Conservation (phyloP, 2,329 filamentous ascomycete genomes). For the Sarocladium kiliense region DNA sequence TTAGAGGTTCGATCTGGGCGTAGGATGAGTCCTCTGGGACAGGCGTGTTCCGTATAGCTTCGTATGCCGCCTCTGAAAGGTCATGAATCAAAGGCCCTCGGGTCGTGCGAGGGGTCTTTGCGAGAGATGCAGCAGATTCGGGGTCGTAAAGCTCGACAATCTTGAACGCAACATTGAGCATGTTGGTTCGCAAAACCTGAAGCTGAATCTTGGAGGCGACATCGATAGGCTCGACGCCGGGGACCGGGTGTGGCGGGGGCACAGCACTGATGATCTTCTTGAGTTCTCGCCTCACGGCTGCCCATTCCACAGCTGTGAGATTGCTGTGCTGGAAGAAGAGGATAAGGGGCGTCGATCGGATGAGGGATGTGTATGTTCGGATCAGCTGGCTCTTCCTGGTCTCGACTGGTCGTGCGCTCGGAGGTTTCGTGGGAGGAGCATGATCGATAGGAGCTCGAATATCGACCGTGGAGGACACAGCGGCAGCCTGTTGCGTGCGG, state of each 20-base stretch:
- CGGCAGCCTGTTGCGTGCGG: conserved; percentile 18
- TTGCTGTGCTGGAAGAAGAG: conserved; percentile 75
- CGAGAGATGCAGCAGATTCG: conserved; percentile 28
- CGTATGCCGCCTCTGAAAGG: conserved; percentile 48
- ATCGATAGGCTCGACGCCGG: conserved; percentile 29
- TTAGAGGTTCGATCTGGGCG: conserved; percentile 63
- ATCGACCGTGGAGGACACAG: conserved; percentile 14
- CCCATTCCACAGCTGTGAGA: conserved; percentile 61
- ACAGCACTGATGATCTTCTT: conserved; percentile 39
- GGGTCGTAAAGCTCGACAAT: conserved; percentile 79
- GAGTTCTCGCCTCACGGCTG: conserved; percentile 37
- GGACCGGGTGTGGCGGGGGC: conserved; percentile 21
- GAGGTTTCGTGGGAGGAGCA: conserved; percentile 69
- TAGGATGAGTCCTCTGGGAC: conserved; percentile 37
- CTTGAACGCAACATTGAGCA: conserved; percentile 79
- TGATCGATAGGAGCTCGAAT: conserved; percentile 36
- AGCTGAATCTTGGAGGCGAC: conserved; percentile 64
- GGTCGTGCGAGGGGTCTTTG: conserved; percentile 23
- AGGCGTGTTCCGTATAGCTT: conserved; percentile 35
- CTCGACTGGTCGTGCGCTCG: conserved; percentile 79
- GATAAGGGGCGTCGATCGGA: conserved; percentile 79
- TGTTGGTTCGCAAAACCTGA: conserved; percentile 81
- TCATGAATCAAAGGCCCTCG: conserved; percentile 40
- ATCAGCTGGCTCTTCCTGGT: conserved; percentile 85
- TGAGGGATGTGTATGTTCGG: conserved; percentile 79